Evolutionary conservation across 768 basidiomycete genomes (phyloP), one percentile per base, ranked within the genome.

Genomic region (Cyclocybe cylindracea): DNA sequence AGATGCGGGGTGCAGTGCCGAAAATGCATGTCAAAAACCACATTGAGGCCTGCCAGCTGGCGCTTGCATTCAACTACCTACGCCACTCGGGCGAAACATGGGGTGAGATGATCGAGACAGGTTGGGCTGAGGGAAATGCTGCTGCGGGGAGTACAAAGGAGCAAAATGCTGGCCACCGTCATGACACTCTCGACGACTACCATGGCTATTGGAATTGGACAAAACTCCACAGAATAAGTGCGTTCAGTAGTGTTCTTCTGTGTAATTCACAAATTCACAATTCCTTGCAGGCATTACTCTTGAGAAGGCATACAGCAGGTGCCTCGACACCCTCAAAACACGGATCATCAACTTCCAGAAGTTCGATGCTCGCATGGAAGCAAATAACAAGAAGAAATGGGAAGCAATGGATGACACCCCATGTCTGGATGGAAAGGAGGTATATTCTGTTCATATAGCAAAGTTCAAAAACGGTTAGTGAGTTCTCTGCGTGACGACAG

Each of bases 21-120:
- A 70, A 66, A 41, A 57, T 65, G 58, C 70, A 70, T 44, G 49
- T 71, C 14, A 51, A 56, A 16, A 57, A 57, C 16, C 69, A 71
- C 46, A 57, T 56, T 4, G 49, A 58, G 4, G 48, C 32, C 4
- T 71, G 68, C 42, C 58, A 62, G 19, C 51, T 60, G 1, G 36
- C 54, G 1, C 66, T 45, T 35, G 48, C 64, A 10, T 65, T 70
- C 29, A 66, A 66, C 33, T 71, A 62, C 42, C 43, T 62, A 9
- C n/a, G 10, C 16, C 53, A 55, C 39, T 58, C 55, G 11, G 68
- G 63, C 3, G 55, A 59, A 39, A 68, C 62, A 0, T 56, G 46
- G 38, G 66, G 66, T 1, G 69, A 72, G 55, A 40, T 56, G 38
- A 70, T 72, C 32, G 67, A 72, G 40, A 58, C 51, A 4, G 24